phyloP scores from a whole-genome alignment of 495 filamentous ascomycete species.

The Cryomyces antarcticus region DNA sequence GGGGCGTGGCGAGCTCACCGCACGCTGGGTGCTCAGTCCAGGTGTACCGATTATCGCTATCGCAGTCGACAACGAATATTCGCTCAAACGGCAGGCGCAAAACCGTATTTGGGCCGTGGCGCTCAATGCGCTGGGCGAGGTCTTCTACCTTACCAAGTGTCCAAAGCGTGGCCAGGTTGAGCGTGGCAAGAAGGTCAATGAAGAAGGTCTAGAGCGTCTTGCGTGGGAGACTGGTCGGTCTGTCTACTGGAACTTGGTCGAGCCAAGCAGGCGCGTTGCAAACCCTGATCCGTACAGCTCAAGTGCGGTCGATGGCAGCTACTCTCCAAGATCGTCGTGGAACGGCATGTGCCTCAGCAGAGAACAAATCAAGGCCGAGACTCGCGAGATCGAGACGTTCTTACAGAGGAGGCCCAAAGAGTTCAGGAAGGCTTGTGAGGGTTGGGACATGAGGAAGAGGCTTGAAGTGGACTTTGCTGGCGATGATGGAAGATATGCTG shows the following conservation, averaged over 20 bases:
- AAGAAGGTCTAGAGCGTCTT: conserved; percentile 32
- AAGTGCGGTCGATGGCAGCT: conserved; percentile 38
- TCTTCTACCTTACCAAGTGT: conserved; percentile 60
- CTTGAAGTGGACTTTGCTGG: conserved; percentile 79
- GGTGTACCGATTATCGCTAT: conserved; percentile 83
- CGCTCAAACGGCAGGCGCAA: conserved; percentile 39
- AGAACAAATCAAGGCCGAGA: conserved; percentile 52
- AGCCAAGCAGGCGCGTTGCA: conserved; percentile 49
- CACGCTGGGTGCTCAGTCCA: conserved; percentile 73
- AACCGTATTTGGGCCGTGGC: conserved; percentile 68
- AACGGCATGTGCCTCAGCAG: conserved; percentile 49
- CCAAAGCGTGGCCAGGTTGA: conserved; percentile 25
- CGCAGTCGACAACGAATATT: conserved; percentile 66
- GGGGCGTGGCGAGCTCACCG: conserved; percentile 55
- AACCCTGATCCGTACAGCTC: conserved; percentile 47
- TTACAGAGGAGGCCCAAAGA: conserved; percentile 51
- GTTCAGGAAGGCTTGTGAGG: conserved; percentile 58
- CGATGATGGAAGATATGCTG: conserved; percentile 49
- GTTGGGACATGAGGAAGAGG: conserved; percentile 82
- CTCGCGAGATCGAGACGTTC: conserved; percentile 61
- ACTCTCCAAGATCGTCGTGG: conserved; percentile 47
- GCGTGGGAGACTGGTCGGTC: conserved; percentile 67
- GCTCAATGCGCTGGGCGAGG: conserved; percentile 79
- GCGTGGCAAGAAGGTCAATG: conserved; percentile 14
- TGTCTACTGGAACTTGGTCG: conserved; percentile 61